Percentiles rank a stretch among this genome's conserved stretches.
Evolutionary conservation across 306 rosid genomes (phyloP).

Genomic region (Dalbergia oliveri): DNA sequence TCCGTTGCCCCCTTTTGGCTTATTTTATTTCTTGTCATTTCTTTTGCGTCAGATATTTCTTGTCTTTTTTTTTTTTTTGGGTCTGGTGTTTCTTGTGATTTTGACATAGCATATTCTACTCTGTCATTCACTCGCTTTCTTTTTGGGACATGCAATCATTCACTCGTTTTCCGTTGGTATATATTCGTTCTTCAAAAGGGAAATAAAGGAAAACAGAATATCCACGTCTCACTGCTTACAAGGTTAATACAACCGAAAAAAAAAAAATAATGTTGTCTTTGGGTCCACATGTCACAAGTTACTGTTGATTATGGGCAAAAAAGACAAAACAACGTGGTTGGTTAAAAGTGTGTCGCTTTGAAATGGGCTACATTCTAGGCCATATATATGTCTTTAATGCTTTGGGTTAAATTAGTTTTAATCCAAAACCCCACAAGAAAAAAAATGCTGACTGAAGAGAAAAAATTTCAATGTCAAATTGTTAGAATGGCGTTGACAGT

Average conservation of each 20-base stretch:
- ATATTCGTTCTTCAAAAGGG: neutral
- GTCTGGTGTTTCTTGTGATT: neutral
- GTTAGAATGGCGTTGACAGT: too few species aligned
- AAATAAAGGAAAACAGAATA: too few species aligned
- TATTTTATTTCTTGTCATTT: neutral
- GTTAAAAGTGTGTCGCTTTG: neutral
- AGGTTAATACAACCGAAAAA: too few species aligned
- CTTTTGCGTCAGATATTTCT: neutral
- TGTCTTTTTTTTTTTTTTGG: too few species aligned
- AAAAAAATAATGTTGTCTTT: too few species aligned
- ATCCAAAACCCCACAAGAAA: neutral
- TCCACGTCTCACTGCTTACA: too few species aligned
- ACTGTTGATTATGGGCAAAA: too few species aligned
- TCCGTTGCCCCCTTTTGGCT: neutral
- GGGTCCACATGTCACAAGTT: too few species aligned
- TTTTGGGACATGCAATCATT: too few species aligned
- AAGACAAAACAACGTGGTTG: neutral
- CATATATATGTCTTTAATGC: neutral
- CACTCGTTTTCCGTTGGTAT: too few species aligned
- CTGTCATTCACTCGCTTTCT: too few species aligned
- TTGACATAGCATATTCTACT: slow-evolving; percentile 10
- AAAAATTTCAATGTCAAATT: neutral
- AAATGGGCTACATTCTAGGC: neutral
- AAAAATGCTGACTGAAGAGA: neutral
- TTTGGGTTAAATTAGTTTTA: too few species aligned